phyloP scores from a whole-genome alignment of 202 grass and related monocot genomes.

The Carex sylvatica region DNA sequence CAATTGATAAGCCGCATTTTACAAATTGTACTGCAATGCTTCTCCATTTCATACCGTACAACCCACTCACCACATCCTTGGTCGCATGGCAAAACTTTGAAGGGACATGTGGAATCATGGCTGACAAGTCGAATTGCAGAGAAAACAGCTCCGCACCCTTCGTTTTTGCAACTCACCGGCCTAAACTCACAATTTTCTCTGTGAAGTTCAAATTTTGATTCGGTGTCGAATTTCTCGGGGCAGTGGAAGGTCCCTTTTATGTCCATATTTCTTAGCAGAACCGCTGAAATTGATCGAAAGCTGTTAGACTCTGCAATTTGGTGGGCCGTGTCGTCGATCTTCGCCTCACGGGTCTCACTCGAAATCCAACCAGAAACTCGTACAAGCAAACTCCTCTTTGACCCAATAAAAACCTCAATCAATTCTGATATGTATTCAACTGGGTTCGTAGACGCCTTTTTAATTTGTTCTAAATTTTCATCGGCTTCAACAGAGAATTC shows the following conservation, averaged over 20 bases:
- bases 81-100: constrained; percentile 59
- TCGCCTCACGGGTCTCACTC: constrained; percentile 17
- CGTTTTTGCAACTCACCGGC: constrained; percentile 41
- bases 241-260: constrained; percentile 34
- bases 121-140: constrained; percentile 51
- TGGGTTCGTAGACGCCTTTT: constrained; percentile 2
- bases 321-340: constrained; percentile 16
- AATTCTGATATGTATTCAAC: constrained; percentile 23
- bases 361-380: constrained; percentile 33
- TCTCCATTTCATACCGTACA: constrained; percentile 65
- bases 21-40: constrained; percentile 64
- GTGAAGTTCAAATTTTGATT: constrained; percentile 21
- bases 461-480: constrained; percentile 25
- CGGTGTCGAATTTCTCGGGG: constrained; percentile 24
- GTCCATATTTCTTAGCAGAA: constrained; percentile 33
- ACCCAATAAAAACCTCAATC: constrained; percentile 23
- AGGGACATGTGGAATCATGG: constrained; percentile 61
- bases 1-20: constrained; percentile 76
- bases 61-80: constrained; percentile 57
- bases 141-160: constrained; percentile 52
- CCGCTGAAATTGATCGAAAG: constrained; percentile 10
- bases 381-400: constrained; percentile 22
- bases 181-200: constrained; percentile 26
- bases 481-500: not conserved
- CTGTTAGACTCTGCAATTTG: constrained; percentile 24